Base-by-base conservation (phyloP, 2,329 filamentous ascomycete genomes). In the Neoascochyta sp. region DNA sequence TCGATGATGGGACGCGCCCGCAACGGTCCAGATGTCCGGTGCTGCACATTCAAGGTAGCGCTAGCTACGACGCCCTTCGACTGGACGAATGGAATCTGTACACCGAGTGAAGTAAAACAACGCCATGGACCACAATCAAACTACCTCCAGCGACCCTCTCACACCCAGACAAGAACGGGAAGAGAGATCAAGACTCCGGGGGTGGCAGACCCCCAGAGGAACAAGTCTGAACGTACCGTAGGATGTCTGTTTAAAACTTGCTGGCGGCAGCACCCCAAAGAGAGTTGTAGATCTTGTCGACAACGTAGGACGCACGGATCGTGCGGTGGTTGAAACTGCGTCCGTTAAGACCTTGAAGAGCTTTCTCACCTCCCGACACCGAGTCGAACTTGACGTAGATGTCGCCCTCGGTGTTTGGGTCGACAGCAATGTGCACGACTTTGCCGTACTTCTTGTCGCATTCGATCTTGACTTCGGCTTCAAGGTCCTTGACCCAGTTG, bases 381-480 rank as follows among this genome's bases (percentile, higher is more conserved):
- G 87, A 84, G 67, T 95, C 88, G 70, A 98, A 98, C 67, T 98
- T 98, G 64, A 98, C 81, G 67, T 95, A 98, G 53, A 98, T 90
- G 62, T 98, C 92, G 67, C 92, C 92, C 65, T 85, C 80, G 26
- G 88, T 92, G 69, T 94, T 93, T 48, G 85, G 80, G 71, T 96
- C 90, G 67, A 95, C 77, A 52, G 88, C 79, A 67, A 96, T 93
- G 78, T 98, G 92, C 64, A 96, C 88, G 56, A 98, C 90, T 54
- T 90, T 86, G 58, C 92, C 92, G 73, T 96, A 98, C 74, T 92
- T 94, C 54, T 80, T 76, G 70, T 94, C 86, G 63, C 90, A 95
- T 73, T 98, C 92, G 56, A 79, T 75, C 66, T 85, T 83, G 60
- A 98, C 86, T 60, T 98, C 92, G 62, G 88, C 82, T 69, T 95